phyloP scores from a whole-genome alignment of 768 basidiomycete species.

The Kondoa subrosea region DNA sequence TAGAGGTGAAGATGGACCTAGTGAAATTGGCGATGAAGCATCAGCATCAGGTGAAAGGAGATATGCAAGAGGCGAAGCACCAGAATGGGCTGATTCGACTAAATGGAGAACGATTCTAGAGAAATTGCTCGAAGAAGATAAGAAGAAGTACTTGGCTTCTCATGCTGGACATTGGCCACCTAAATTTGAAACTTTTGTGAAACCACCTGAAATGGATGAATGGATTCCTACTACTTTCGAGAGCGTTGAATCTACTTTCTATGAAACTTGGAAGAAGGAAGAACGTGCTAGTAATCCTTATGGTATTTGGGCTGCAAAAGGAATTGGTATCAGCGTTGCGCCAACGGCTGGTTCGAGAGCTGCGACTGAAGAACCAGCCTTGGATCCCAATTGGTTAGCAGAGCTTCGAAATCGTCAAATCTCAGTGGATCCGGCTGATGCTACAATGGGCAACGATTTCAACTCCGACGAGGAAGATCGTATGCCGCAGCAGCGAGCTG shows the following conservation, averaged over 20 bases:
- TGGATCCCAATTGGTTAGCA: not conserved
- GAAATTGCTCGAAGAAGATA: constrained; percentile 44
- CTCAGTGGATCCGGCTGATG: not conserved
- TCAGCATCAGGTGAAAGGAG: constrained; percentile 22
- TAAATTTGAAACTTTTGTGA: constrained; percentile 21
- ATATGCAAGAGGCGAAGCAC: constrained; percentile 41
- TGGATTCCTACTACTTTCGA: constrained; percentile 76
- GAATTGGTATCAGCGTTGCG: constrained; percentile 15
- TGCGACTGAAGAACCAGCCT: not conserved
- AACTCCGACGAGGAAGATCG: constrained; percentile 8
- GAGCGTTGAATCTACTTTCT: constrained; percentile 44
- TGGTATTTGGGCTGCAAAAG: constrained; percentile 25
- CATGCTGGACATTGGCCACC: constrained; percentile 28
- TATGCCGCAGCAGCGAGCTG: not conserved
- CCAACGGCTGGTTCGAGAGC: not conserved
- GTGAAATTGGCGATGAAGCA: constrained; percentile 29
- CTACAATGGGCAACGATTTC: not conserved
- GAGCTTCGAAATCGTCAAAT: not conserved
- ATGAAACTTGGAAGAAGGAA: constrained; percentile 20
- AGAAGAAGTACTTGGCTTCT: constrained; percentile 27
- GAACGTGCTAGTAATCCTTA: constrained; percentile 20
- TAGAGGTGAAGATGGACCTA: constrained; percentile 20
- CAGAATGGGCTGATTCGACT: constrained; percentile 53
- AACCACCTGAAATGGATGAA: constrained; percentile 38
- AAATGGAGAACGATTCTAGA: constrained; percentile 59